Evolutionary conservation across 768 basidiomycete genomes (phyloP), one percentile per base, ranked within the genome.

Genomic region (Lentinula detonsa): DNA sequence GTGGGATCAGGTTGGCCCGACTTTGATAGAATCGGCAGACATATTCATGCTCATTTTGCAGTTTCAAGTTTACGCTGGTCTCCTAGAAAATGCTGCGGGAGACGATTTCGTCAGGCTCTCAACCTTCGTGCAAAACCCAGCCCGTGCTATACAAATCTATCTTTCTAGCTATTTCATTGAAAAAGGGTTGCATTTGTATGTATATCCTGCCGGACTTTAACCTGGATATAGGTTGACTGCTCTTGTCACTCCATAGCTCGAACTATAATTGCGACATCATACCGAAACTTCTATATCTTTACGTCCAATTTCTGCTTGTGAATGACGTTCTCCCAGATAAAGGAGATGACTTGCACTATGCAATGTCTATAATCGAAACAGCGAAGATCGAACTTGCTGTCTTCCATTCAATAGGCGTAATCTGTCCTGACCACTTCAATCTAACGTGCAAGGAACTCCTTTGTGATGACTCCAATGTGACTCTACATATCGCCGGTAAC

Each of bases 31-130:
- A 16, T 33, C 33, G 11, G 13, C 21, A 15, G 3, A 13, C n/a
- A 33, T 42, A 45, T 23, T 54, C 15, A 33, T 45, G 11, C n/a
- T 18, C 18, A 18, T 42, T 7, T 18, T 39, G 18, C 49, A 59
- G 59, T 59, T 59, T 18, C 59, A 59, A 51, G 59, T 59, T n/a
- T 59, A 34, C 46, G 49, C 33, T 50, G 59, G 59, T 40, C 46
- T 51, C n/a, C 48, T 59, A 8, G 34, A 31, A 8, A 59, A 51
- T 40, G 59, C 59, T 40, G 48, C 34, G 11, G 59, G 48, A 6
- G 59, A 59, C 39, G 59, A 59, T 15, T 48, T 34, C 49, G 4
- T 21, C 15, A 59, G 39, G 23, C 48, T 59, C 18, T 13, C 31
- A 4, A 48, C 13, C 4, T 59, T 59, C 35, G 48, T 51, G 1